Evolutionary conservation across 129 eudicot species (phyloP), one percentile per base, ranked within the genome.

Genomic region (Saposhnikovia divaricata): DNA sequence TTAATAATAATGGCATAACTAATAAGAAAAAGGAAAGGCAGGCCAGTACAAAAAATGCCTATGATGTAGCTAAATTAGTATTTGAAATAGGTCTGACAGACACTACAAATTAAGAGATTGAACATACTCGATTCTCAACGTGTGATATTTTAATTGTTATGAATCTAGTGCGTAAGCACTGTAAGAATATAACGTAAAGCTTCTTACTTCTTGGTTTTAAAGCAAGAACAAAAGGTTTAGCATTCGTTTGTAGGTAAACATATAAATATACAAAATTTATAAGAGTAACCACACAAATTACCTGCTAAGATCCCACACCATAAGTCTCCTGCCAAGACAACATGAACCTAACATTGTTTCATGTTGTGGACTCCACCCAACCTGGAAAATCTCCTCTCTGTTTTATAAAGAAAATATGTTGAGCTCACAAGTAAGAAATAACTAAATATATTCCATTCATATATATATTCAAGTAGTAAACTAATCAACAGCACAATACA

Each of bases 301-400:
- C 96, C 90, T 90, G 87, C 95, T 84, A 74, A 90, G 90, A 78
- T 90, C 93, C 93, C 93, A 87, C 51, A 87, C 88, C 91, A 90
- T 84, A 23, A 87, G 85, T 78, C 94, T 87, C 65, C 95, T 85
- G 45, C 90, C 92, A 86, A 88, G 87, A 79, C 94, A 90, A 69
- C 90, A 90, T 76, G 95, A 90, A 74, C 90, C 92, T 77, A 88
- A 82, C 74, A 90, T 81, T 28, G 95, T 82, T 79, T 90, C 93
- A 59, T 86, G 87, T 77, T 87, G 85, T 23, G 92, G 90, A 76
- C 78, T 86, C 92, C 91, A 90, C 7, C 96, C 96, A 74, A 90
- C 96, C 79, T 86, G 92, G 85, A 90, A 88, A 70, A 90, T 90
- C 82, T 86, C 89, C 81, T 90, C 93, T 80, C 89, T 89, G 85